Evolutionary conservation across 495 filamentous ascomycete genomes (phyloP).

Genomic region (Penicillium longicatenatum): DNA sequence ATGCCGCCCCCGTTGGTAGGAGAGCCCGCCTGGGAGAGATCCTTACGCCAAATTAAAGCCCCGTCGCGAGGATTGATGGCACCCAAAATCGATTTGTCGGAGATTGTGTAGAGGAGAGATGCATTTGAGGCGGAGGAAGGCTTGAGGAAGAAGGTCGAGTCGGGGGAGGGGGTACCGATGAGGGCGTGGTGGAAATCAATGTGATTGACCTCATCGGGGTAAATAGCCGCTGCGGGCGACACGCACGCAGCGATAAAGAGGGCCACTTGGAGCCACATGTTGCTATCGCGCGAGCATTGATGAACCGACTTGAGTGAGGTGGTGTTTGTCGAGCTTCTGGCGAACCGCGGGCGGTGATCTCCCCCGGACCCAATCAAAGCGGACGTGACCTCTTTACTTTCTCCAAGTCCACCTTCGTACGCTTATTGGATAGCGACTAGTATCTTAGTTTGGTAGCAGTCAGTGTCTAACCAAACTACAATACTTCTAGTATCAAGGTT

Average conservation of each 20-base stretch:
- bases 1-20: constrained; percentile 48
- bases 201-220: constrained; percentile 85
- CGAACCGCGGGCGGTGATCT: constrained; percentile 14
- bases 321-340: constrained; percentile 11
- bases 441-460: too few relatives aligned
- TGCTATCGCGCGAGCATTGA: constrained; percentile 38
- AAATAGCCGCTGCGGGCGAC: constrained; percentile 63
- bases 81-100: constrained; percentile 76
- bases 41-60: constrained; percentile 81
- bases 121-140: constrained; percentile 79
- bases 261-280: constrained; percentile 50
- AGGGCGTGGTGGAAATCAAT: constrained; percentile 93
- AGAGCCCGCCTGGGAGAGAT: constrained; percentile 48
- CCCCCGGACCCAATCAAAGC: constrained; percentile 8
- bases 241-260: constrained; percentile 44
- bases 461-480: too few relatives aligned
- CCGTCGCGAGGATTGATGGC: constrained; percentile 90
- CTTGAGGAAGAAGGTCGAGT: constrained; percentile 92
- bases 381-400: background rate
- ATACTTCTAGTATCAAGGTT: too few relatives aligned
- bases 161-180: constrained; percentile 74
- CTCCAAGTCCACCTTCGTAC: background rate
- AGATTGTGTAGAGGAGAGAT: constrained; percentile 87
- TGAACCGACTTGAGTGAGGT: constrained; percentile 15
- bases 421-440: too few relatives aligned